Percentiles rank a stretch among this genome's conserved stretches.
Evolutionary conservation across 768 basidiomycete species (phyloP).

Genomic region (Serendipita indica): DNA sequence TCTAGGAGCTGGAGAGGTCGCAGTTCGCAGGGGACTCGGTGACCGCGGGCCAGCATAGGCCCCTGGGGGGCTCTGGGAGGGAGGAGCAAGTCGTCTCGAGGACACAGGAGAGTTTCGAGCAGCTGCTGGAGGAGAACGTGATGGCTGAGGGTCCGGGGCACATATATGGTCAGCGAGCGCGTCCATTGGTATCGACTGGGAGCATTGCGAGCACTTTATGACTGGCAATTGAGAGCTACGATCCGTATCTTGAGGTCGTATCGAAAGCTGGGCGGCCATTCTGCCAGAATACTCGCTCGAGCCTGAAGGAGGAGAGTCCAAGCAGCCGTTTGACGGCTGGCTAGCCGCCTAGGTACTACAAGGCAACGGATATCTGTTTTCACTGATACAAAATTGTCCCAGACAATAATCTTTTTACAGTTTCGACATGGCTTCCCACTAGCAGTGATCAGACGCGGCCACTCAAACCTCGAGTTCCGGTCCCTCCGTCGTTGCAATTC

Average conservation of each 20-base stretch:
- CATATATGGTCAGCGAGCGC: slow-evolving; percentile 9
- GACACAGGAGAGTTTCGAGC: background rate
- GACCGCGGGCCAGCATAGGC: no score
- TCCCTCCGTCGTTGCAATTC: background rate
- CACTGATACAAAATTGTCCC: no score
- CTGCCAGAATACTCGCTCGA: background rate
- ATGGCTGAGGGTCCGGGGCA: background rate
- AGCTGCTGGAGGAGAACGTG: background rate
- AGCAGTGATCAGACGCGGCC: background rate
- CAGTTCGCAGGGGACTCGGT: background rate
- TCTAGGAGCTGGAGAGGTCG: background rate
- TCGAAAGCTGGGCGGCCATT: slow-evolving; percentile 8
- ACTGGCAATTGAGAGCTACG: background rate
- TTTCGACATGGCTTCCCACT: background rate
- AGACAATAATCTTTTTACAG: background rate
- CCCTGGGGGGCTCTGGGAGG: background rate
- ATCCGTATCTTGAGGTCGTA: background rate
- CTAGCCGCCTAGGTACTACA: no score
- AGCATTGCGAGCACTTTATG: background rate
- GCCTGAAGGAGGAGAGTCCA: no score
- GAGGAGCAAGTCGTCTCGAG: background rate
- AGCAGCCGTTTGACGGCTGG: no score
- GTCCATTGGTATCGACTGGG: background rate
- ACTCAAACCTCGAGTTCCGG: slow-evolving; percentile 1
- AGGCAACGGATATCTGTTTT: no score